Evolutionary conservation across 768 basidiomycete species (phyloP).

Genomic region (Lactarius evosmus): DNA sequence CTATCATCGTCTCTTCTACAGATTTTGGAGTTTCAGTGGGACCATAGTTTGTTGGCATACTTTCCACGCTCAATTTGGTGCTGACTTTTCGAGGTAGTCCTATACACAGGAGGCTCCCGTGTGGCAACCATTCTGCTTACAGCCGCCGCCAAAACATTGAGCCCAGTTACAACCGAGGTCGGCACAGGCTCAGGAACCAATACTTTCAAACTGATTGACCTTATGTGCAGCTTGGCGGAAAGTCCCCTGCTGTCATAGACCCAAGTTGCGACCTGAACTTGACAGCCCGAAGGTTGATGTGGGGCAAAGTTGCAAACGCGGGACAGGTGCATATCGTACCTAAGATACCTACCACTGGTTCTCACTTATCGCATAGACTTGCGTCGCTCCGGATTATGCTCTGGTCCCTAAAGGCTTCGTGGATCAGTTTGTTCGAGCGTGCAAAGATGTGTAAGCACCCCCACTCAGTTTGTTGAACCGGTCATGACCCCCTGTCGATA

Average conservation of each 20-base stretch:
- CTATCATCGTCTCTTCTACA: slow-evolving; percentile 30
- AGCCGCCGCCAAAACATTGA: slow-evolving; percentile 75
- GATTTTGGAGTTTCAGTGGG: slow-evolving; percentile 74
- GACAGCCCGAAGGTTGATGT: slow-evolving; percentile 68
- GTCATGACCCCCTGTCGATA: slow-evolving; percentile 28
- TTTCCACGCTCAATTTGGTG: slow-evolving; percentile 18
- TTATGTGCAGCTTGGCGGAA: slow-evolving; percentile 55
- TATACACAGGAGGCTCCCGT: slow-evolving; percentile 58
- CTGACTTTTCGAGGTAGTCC: slow-evolving; percentile 37
- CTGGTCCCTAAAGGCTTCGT: slow-evolving; percentile 45
- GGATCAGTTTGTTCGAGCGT: slow-evolving; percentile 40
- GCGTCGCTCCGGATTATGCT: slow-evolving; percentile 59
- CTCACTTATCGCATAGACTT: slow-evolving; percentile 46
- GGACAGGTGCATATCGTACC: slow-evolving; percentile 42
- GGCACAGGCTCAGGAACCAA: background rate
- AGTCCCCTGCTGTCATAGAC: slow-evolving; percentile 74
- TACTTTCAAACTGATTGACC: background rate
- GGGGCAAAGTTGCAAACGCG: slow-evolving; percentile 75
- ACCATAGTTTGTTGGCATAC: slow-evolving; percentile 46
- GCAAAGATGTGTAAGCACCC: slow-evolving; percentile 42
- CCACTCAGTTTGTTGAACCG: background rate
- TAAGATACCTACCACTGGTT: background rate
- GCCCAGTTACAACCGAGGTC: slow-evolving; percentile 61
- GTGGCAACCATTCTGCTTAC: slow-evolving; percentile 65
- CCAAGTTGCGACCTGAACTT: slow-evolving; percentile 61